Evolutionary conservation across 495 filamentous ascomycete genomes (phyloP), one percentile per base, ranked within the genome.

Genomic region (Penicillium desertorum): DNA sequence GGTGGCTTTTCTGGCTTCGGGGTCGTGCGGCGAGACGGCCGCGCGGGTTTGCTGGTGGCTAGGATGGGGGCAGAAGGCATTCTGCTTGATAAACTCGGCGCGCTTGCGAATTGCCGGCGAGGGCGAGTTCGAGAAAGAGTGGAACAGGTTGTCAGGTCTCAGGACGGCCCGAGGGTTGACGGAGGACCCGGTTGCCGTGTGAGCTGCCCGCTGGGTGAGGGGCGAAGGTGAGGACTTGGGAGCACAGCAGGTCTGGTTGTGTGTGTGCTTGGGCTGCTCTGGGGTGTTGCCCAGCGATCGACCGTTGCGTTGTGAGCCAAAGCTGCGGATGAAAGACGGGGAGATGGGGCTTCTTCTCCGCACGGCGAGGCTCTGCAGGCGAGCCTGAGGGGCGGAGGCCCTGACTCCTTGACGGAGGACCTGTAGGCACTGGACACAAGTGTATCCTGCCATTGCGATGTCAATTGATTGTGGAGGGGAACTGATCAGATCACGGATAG

Each of bases 41-140:
- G 79, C 65, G 34, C 86, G 80, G 11, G 87, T 90, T 56, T 84
- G 81, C 41, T 81, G 84, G 69, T 99, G 94, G 45, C 83, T 80
- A 0, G 88, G 90, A 62, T 99, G 94, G 11, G 94, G 91, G 65
- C 94, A 99, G 68, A 88, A 87, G 5, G 91, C 92, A 71, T 96
- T 88, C 60, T 91, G 86, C 63, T 88, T 90, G 63, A 96, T 97
- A 63, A 88, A 92, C 29, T 86, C 87, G 20, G 94, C 95, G 45
- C 95, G 86, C 54, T 82, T 78, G 61, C 93, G 85, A 42, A 99
- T 96, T 14, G 86, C 86, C 30, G 88, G 85, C 22, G 88, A 85
- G 12, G 95, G 94, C 4, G 94, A 98, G 61, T 87, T 79, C 25
- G 94, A 88, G 71, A 92, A 95, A 20, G 85, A 81, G 74, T 99